Conservation (phyloP, 2,329 filamentous ascomycete species). For the Parafenestella ontariensis region DNA sequence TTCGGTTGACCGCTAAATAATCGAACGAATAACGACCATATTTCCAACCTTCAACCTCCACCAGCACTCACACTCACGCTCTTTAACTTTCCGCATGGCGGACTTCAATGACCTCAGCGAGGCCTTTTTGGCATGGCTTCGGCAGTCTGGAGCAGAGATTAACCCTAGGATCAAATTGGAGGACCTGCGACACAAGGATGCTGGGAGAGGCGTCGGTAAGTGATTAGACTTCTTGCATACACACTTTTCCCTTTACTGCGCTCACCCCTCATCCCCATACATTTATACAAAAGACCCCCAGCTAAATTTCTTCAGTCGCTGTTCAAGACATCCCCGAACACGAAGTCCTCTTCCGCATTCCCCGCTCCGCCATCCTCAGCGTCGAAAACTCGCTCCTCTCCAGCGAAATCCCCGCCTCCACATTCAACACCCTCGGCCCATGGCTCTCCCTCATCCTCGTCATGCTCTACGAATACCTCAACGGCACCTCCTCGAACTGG, state of each 20-base stretch:
- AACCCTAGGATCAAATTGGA: constrained; percentile 65
- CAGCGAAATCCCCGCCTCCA: constrained; percentile 54
- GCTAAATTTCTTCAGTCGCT: constrained; percentile 64
- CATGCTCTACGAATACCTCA: constrained; percentile 77
- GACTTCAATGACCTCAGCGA: constrained; percentile 54
- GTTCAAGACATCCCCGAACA: constrained; percentile 72
- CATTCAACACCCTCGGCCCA: constrained; percentile 50
- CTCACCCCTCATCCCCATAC: neutral
- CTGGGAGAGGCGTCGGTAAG: constrained; percentile 70
- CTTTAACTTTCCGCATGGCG: constrained; percentile 26
- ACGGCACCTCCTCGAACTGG: constrained; percentile 70
- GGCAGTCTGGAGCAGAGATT: constrained; percentile 59
- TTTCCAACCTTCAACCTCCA: neutral
- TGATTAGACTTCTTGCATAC: constrained; percentile 17
- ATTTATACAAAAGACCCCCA: neutral
- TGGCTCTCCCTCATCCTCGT: constrained; percentile 72
- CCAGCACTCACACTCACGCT: constrained; percentile 6
- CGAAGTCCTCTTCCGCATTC: constrained; percentile 81
- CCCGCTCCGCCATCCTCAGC: constrained; percentile 73
- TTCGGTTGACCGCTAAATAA: constrained; percentile 29
- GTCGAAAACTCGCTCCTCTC: constrained; percentile 74
- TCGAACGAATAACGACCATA: constrained; percentile 17
- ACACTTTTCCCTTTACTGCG: neutral
- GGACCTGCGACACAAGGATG: constrained; percentile 63
- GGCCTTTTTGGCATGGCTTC: constrained; percentile 66